These are phyloP conservation scores for Fusarium napiforme DNA, from an alignment of 2,329 filamentous ascomycete genomes.

Conservation along the genomic window DNA sequence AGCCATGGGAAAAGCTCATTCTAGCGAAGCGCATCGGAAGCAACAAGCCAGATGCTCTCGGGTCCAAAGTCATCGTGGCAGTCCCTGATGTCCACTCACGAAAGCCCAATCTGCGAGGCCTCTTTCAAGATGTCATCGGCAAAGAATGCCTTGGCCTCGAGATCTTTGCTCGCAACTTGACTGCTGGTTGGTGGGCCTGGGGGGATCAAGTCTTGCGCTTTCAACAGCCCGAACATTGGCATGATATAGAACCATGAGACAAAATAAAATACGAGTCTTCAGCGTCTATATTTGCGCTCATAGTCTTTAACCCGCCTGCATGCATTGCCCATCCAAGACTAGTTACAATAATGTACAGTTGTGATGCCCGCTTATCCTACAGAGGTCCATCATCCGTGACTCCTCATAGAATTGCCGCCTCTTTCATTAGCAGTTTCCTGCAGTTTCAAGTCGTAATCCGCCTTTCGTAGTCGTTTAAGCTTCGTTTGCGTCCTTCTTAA, in stretches of 20 bases:
- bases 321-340: conserved; percentile 38
- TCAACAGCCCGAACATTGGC: conserved; percentile 68
- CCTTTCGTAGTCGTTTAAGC: conserved; percentile 29
- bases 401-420: conserved; percentile 28
- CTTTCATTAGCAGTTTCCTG: conserved; percentile 39
- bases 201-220: conserved; percentile 79
- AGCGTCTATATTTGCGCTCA: conserved; percentile 41
- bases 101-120: conserved; percentile 75
- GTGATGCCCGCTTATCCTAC: conserved; percentile 45
- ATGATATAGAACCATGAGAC: conserved; percentile 20
- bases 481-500: conserved; percentile 40
- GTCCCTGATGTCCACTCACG: conserved; percentile 82
- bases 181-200: conserved; percentile 82
- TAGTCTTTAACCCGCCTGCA: conserved; percentile 38
- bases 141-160: conserved; percentile 71
- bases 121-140: conserved; percentile 68
- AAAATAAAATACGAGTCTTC: conserved; percentile 19
- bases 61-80: conserved; percentile 69
- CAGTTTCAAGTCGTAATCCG: conserved; percentile 13
- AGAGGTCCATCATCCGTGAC: conserved; percentile 26
- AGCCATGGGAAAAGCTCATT: conserved; percentile 80
- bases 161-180: conserved; percentile 79
- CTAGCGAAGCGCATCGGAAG: conserved; percentile 62
- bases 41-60: conserved; percentile 40
- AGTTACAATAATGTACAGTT: conserved; percentile 50